phyloP scores from a whole-genome alignment of 2,329 filamentous ascomycete genomes.

The Penicillium carneum region DNA sequence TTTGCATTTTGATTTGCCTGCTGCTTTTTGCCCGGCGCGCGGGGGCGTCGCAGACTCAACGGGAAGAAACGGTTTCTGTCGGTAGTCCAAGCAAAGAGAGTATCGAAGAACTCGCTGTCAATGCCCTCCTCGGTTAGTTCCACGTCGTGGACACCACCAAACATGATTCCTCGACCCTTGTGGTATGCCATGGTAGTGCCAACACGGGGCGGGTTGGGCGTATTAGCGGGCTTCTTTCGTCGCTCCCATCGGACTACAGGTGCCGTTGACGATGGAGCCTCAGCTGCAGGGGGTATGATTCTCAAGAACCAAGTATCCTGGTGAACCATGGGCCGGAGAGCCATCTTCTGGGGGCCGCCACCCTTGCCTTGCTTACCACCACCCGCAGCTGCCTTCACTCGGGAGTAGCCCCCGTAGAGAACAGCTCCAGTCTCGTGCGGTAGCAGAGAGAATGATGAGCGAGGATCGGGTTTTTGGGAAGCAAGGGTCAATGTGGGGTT shows the following conservation, averaged over 20 bases:
- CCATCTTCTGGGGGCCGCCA: slow-evolving; percentile 68
- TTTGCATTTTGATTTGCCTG: slow-evolving; percentile 54
- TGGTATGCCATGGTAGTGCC: slow-evolving; percentile 94
- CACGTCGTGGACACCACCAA: slow-evolving; percentile 92
- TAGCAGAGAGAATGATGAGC: slow-evolving; percentile 89
- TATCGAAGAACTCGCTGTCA: slow-evolving; percentile 96
- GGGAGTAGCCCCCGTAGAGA: slow-evolving; percentile 90
- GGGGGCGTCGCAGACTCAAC: slow-evolving; percentile 75
- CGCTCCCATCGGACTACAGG: slow-evolving; percentile 88
- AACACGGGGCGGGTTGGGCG: slow-evolving; percentile 81
- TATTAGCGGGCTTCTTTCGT: slow-evolving; percentile 88
- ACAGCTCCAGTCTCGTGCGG: slow-evolving; percentile 90
- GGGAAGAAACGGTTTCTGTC: slow-evolving; percentile 95
- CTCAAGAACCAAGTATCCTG: slow-evolving; percentile 94
- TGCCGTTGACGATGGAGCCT: slow-evolving; percentile 69
- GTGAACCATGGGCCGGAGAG: slow-evolving; percentile 85
- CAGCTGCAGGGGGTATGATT: slow-evolving; percentile 73
- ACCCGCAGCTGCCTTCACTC: slow-evolving; percentile 74
- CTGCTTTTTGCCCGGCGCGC: slow-evolving; percentile 69
- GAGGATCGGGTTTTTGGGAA: slow-evolving; percentile 84
- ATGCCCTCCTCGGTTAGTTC: slow-evolving; percentile 92
- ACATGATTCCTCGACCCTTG: slow-evolving; percentile 88
- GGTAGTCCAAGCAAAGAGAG: slow-evolving; percentile 89
- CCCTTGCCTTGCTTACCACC: slow-evolving; percentile 68
- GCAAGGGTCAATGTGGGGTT: slow-evolving; percentile 76